Evolutionary conservation across 352 stramenopile species (phyloP), one percentile per base, ranked within the genome.

Genomic region (Globisporangium spiculum): DNA sequence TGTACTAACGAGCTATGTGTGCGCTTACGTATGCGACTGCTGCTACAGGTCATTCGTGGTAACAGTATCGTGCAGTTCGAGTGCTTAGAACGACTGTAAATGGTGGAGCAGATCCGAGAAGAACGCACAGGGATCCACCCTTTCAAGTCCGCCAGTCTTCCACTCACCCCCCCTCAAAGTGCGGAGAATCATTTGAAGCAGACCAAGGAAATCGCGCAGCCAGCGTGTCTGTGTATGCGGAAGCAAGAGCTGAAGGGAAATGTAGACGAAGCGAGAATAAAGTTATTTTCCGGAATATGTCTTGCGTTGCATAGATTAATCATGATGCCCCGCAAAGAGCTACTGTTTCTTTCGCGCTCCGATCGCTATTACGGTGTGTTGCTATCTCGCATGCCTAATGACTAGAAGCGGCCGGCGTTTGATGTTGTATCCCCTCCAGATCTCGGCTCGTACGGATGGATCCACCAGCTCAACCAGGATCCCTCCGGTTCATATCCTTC

Each of bases 61-160:
- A 97, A 96, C 78, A 97, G 89, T 67, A 94, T 97, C 65, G 87
- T 97, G 65, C 88, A 97, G 74, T 94, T 97, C 61, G 89, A 97
- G 69, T 96, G 88, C 71, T 77, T 96, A 18, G 89, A 96, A 68
- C 78, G 76, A 59, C 82, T 94, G 70, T 91, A 89, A 79, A 30
- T 41, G 48, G 55, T 1, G 18, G n/a, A 22, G 22, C 36, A 22
- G 32, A 57, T 55, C 55, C 32, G 14, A 9, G 24, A 60, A 22
- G 18, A 24, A 53, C 53, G 36, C 26, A 26, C 36, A 36, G 24
- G 59, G 27, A 55, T 41, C n/a, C 27, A n/a, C 2, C 7, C 27
- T 58, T 22, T 34, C 16, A n/a, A 18, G 27, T n/a, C 55, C 18
- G 46, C 27, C 3, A 20, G 5, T 60, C 55, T 55, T 7, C 12